Evolutionary conservation across 306 rosid species (phyloP), one percentile per base, ranked within the genome.

Genomic region (Erythrophleum fordii): DNA sequence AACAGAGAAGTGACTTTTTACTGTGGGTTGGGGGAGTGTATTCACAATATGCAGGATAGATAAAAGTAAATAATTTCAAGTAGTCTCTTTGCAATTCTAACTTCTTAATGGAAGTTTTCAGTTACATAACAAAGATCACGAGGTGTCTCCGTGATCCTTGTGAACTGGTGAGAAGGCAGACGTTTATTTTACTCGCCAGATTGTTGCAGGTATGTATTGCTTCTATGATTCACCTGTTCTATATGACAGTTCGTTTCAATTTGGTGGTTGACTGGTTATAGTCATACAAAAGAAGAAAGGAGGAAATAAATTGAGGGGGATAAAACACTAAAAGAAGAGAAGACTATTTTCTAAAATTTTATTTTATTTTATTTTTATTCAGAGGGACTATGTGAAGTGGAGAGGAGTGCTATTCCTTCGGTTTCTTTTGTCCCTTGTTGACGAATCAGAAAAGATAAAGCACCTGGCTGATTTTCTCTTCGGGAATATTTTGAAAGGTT

Each of bases 301-400:
- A 69, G 39, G 56, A 44, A 8, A 16, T 25, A 74, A 65, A 25
- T 60, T 60, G 56, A 17, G 37, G 49, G 9, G 1, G 35, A 64
- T 26, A 25, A 16, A 26, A 44, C 46, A 10, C 28, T 35, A 1
- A 3, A 16, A 26, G 10, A 8, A 29, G 34, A 67, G 22, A 65
- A 11, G 44, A 20, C 42, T 22, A 52, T 69, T 53, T 80, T 34
- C 76, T 80, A 48, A 75, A 80, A n/a, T 69, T 17, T 46, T 8
- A 8, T 75, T n/a, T 56, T 70, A 17, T 83, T 60, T 46, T 80
- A 20, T 82, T 68, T 85, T 17, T 17, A 66, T 37, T 14, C 53
- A 94, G 98, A 90, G 97, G 77, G 99, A 95, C 87, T 95, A 93
- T 16, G 99, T 93, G 86, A 95, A 95, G 88, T 95, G 99, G 99